Evolutionary conservation across 257 asterid species (phyloP).

Genomic region (Solanum medicagineum): DNA sequence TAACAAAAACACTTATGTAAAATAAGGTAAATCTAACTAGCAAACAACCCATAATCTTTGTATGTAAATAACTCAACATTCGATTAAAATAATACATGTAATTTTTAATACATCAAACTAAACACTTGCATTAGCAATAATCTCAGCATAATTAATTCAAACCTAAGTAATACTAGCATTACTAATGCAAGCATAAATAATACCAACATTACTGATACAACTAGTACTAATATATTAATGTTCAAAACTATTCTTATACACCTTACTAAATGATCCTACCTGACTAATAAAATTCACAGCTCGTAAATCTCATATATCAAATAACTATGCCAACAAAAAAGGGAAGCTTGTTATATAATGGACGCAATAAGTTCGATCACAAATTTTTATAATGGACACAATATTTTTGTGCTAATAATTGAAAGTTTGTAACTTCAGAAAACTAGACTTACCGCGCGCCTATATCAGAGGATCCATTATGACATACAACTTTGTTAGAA

Average conservation of each 20-base stretch:
- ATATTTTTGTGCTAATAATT: not conserved
- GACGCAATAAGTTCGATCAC: not conserved
- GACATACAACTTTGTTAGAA: not conserved
- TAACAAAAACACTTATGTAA: no score
- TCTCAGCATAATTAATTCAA: no score
- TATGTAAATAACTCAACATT: not conserved
- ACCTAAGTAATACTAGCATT: no score
- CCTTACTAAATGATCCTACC: no score
- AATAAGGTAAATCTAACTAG: no score
- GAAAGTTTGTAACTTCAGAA: not conserved
- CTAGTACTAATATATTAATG: no score
- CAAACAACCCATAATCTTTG: not conserved
- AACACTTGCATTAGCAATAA: no score
- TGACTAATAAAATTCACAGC: not conserved
- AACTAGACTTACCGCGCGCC: not conserved
- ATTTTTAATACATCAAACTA: no score
- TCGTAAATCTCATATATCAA: not conserved
- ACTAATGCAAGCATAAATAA: no score
- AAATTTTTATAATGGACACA: not conserved
- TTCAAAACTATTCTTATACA: no score
- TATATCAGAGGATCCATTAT: not conserved
- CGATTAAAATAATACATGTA: not conserved
- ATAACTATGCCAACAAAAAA: not conserved
- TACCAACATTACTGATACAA: no score
- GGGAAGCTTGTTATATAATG: not conserved